These are phyloP conservation scores for Cotoneaster glaucophyllus DNA, from an alignment of 306 rosid genomes.

Conservation along the genomic window DNA sequence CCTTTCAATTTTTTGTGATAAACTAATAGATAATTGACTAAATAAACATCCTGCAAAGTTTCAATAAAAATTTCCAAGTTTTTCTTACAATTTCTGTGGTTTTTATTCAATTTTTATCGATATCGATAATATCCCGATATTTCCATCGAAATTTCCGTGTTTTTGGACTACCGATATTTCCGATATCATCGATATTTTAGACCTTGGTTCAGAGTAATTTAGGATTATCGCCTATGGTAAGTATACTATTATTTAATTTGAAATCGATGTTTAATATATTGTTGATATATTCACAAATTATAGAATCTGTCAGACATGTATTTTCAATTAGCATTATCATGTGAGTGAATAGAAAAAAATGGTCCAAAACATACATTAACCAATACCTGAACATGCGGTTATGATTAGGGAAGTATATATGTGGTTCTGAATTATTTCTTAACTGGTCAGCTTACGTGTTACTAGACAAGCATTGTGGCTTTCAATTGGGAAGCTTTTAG, in stretches of 20 bases:
- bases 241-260: neutral
- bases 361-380: neutral
- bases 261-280: neutral
- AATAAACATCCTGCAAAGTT: too few relatives aligned
- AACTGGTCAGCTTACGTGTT: neutral
- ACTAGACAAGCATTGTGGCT: neutral
- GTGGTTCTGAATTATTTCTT: neutral
- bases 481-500: neutral
- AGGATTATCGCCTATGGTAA: neutral
- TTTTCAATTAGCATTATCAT: neutral
- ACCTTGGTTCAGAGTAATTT: neutral
- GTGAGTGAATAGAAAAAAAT: neutral
- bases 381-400: neutral
- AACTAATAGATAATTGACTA: too few relatives aligned
- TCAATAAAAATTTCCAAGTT: too few relatives aligned
- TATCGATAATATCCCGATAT: too few relatives aligned
- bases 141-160: too few relatives aligned
- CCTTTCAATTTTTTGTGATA: too few relatives aligned
- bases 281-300: neutral
- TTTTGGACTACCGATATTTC: too few relatives aligned
- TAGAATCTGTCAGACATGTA: neutral
- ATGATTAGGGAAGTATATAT: neutral
- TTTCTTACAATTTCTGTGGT: too few relatives aligned
- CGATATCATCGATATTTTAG: too few relatives aligned
- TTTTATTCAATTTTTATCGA: too few relatives aligned